phyloP scores from a whole-genome alignment of 148 eudicot species.

The Rhododendron ferrugineum region DNA sequence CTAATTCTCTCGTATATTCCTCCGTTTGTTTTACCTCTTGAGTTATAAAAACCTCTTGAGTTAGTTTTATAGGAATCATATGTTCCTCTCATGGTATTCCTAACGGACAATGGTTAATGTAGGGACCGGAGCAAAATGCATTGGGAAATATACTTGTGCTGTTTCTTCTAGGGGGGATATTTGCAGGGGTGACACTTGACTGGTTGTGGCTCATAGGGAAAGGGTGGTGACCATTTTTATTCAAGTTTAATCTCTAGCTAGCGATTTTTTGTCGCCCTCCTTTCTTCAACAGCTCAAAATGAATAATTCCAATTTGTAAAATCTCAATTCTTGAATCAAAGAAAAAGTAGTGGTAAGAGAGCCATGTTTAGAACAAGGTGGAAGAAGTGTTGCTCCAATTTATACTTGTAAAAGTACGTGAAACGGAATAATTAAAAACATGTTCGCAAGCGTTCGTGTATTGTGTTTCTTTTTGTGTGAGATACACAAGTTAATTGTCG shows the following conservation, averaged over 20 bases:
- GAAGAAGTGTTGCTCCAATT: not conserved
- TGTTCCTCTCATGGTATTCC: not conserved
- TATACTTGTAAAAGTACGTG: not conserved
- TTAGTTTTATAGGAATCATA: not conserved
- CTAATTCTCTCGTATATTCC: not conserved
- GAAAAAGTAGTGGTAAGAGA: not conserved
- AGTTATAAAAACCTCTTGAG: not conserved
- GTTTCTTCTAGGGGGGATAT: slow-evolving; percentile 36
- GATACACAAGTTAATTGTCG: not conserved
- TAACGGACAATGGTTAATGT: not conserved
- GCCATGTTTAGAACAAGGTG: not conserved
- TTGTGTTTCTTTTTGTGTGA: not conserved
- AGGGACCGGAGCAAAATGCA: slow-evolving; percentile 58
- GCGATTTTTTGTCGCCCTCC: not conserved
- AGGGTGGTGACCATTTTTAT: slow-evolving; percentile 27
- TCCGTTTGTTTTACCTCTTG: not conserved
- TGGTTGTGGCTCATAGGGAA: slow-evolving; percentile 56
- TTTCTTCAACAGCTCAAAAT: not conserved
- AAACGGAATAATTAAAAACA: not conserved
- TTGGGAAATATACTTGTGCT: slow-evolving; percentile 37
- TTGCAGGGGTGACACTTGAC: slow-evolving; percentile 35
- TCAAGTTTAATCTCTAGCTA: not conserved
- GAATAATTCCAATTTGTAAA: not conserved
- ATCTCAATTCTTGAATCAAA: not conserved
- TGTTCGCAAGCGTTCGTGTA: not conserved